Evolutionary conservation across 2,329 filamentous ascomycete genomes (phyloP).

Genomic region (Phialophora expanda): DNA sequence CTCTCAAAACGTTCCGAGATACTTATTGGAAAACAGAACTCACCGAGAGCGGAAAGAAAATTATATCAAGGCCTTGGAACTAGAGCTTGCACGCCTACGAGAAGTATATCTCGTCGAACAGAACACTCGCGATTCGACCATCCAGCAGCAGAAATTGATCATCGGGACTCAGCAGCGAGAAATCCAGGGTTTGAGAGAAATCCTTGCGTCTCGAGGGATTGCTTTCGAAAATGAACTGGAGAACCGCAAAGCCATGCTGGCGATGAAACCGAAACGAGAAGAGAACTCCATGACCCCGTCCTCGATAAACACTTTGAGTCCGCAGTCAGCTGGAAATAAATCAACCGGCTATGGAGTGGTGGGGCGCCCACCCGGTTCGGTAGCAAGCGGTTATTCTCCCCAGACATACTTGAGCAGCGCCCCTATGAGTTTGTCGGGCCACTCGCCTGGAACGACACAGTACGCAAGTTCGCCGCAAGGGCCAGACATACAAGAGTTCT

Average conservation of each 20-base stretch:
- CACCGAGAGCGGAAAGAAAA: slow-evolving; percentile 96
- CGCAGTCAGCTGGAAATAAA: slow-evolving; percentile 41
- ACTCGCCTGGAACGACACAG: slow-evolving; percentile 37
- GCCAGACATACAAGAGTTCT: slow-evolving; percentile 35
- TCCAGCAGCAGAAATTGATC: slow-evolving; percentile 72
- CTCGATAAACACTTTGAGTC: slow-evolving; percentile 27
- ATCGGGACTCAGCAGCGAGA: slow-evolving; percentile 77
- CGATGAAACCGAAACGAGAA: slow-evolving; percentile 35
- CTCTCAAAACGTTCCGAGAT: neutral
- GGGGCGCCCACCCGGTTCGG: slow-evolving; percentile 18
- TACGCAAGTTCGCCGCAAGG: slow-evolving; percentile 38
- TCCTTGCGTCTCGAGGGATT: slow-evolving; percentile 65
- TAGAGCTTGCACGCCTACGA: slow-evolving; percentile 86
- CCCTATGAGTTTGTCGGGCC: slow-evolving; percentile 30
- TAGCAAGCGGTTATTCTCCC: slow-evolving; percentile 33
- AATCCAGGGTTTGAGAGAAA: slow-evolving; percentile 73
- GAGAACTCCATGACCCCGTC: slow-evolving; percentile 32
- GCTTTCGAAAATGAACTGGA: slow-evolving; percentile 58
- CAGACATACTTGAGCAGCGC: slow-evolving; percentile 33
- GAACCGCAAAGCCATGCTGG: slow-evolving; percentile 43
- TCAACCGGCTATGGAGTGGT: slow-evolving; percentile 22
- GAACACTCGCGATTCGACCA: slow-evolving; percentile 38
- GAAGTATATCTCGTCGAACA: slow-evolving; percentile 71
- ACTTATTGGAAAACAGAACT: slow-evolving; percentile 64
- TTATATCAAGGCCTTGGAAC: slow-evolving; percentile 92